Base-by-base conservation (phyloP, 106 monocot genomes). In the Allium cepa region DNA sequence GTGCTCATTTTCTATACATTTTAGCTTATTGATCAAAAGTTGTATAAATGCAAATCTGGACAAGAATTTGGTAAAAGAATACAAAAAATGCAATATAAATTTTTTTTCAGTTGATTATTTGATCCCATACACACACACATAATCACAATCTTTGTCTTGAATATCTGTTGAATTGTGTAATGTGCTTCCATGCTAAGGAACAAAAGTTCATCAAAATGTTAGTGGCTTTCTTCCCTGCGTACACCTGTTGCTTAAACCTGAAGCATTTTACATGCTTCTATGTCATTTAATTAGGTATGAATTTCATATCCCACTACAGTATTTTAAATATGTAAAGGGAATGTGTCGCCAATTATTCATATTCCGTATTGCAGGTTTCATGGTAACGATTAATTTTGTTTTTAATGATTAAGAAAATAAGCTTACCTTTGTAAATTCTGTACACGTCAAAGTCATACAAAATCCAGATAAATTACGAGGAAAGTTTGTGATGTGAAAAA, bases 241-340 rank as follows among this genome's bases (percentile, higher is more conserved):
- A 10, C 49, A 17, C 26, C 17, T 50, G 8, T 65, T 49, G 50
- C 49, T 48, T 63, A n/a, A 63, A 46, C 47, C 63, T 63, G 8
- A 8, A 15, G n/a, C 63, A 46, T 63, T 65, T 17, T 65, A 16
- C 50, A 50, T 50, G 49, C 17, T 49, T 22, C 15, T 36, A 0
- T 36, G 36, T 36, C 36, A 36, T 36, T 17, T 50, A 3, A 65
- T 65, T 65, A 14, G n/a, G 17, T 49, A n/a, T 64, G 49, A 50
- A 47, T 49, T 65, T 65, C 17, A 50, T 9, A 65, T 65, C 65
- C 65, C 65, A 65, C 65, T 65, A 10, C 7, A 16, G 50, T 50
- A 65, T 48, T 64, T 49, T 64, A 22, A 0, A 22, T 22, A 22
- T 27, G 8, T 7, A 46, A 36, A 2, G 36, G 63, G 3, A 63